Percentiles rank a stretch among this genome's conserved stretches.
These are phyloP conservation scores for Zygoascus tannicola DNA, from an alignment of 805 yeast genomes.

Conservation along the genomic window DNA sequence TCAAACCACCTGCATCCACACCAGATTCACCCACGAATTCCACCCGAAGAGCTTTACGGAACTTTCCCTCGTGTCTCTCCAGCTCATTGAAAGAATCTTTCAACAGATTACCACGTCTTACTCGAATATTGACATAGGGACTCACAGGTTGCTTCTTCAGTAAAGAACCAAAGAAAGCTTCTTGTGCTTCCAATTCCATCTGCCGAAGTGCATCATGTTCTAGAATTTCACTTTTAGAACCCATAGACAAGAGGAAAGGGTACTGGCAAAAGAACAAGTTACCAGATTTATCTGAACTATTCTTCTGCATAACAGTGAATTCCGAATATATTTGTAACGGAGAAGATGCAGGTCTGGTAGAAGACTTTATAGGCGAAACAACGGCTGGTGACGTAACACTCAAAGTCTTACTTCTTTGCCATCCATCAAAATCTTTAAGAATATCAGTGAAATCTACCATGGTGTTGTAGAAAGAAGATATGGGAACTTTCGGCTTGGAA, in stretches of 20 bases:
- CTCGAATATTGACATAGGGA: slow-evolving; percentile 57
- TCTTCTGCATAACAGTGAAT: not conserved
- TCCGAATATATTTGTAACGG: not conserved
- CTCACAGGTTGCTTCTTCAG: slow-evolving; percentile 53
- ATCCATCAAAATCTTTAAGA: slow-evolving; percentile 70
- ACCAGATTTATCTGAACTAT: slow-evolving; percentile 1
- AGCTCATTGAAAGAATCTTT: slow-evolving; percentile 58
- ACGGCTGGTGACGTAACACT: not conserved
- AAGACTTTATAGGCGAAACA: not conserved
- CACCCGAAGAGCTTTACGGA: slow-evolving; percentile 66
- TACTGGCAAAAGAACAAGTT: slow-evolving; percentile 60
- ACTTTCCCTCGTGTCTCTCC: slow-evolving; percentile 46
- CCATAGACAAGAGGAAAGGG: slow-evolving; percentile 75
- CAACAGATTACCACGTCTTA: slow-evolving; percentile 58
- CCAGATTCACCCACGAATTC: slow-evolving; percentile 88
- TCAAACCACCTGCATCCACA: slow-evolving; percentile 89
- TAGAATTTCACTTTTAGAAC: slow-evolving; percentile 68
- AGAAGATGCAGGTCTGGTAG: not conserved
- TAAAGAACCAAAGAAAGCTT: slow-evolving; percentile 71
- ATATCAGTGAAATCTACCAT: slow-evolving; percentile 73
- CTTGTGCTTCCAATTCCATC: slow-evolving; percentile 84
- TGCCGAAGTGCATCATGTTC: slow-evolving; percentile 72
- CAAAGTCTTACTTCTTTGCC: slow-evolving; percentile 41
- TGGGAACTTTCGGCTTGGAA: slow-evolving; percentile 27
- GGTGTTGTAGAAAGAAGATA: slow-evolving; percentile 60